Percentiles rank a stretch among this genome's conserved stretches.
These are phyloP conservation scores for Blastobotrys robertii DNA, from an alignment of 805 yeast genomes.

Conservation along the genomic window DNA sequence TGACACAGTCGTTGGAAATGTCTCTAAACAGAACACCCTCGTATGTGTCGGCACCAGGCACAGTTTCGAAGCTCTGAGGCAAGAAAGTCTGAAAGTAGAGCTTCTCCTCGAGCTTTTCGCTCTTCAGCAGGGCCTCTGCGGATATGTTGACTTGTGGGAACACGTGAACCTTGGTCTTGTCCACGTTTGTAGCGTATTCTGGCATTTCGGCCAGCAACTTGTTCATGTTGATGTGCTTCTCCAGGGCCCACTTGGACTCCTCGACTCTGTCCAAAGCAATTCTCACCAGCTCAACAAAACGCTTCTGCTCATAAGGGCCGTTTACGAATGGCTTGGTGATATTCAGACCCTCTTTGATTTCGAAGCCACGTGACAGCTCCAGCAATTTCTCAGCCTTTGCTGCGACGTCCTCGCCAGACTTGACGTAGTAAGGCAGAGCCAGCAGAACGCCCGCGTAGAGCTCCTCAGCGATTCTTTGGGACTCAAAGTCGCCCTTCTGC, in stretches of 20 bases:
- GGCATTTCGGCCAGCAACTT: constrained; percentile 7
- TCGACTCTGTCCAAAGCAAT: constrained; percentile 14
- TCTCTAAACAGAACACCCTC: constrained; percentile 64
- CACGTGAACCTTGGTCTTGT: constrained; percentile 12
- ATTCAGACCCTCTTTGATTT: constrained; percentile 1
- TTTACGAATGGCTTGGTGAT: constrained; percentile 2
- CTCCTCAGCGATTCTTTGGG: constrained; percentile 59
- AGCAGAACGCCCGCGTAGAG: constrained; percentile 52
- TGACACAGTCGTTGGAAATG: constrained; percentile 60
- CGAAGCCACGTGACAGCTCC: constrained; percentile 3
- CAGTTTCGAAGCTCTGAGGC: constrained; percentile 49
- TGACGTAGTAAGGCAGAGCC: constrained; percentile 44
- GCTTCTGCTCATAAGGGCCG: constrained; percentile 27
- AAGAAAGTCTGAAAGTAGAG: constrained; percentile 50
- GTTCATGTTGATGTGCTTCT: constrained; percentile 15
- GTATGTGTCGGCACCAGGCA: constrained; percentile 43
- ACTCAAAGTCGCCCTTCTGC: constrained; percentile 32
- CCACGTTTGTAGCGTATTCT: constrained; percentile 1
- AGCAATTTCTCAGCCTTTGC: constrained; percentile 17
- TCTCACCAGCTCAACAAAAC: constrained; percentile 18
- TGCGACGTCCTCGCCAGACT: constrained; percentile 39
- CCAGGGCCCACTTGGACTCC: constrained; percentile 17
- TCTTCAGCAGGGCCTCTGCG: constrained; percentile 2
- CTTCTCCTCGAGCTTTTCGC: constrained; percentile 22
- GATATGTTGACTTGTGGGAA: constrained; percentile 30